phyloP scores from a whole-genome alignment of 2,329 filamentous ascomycete species.

The Talaromyces sp. region DNA sequence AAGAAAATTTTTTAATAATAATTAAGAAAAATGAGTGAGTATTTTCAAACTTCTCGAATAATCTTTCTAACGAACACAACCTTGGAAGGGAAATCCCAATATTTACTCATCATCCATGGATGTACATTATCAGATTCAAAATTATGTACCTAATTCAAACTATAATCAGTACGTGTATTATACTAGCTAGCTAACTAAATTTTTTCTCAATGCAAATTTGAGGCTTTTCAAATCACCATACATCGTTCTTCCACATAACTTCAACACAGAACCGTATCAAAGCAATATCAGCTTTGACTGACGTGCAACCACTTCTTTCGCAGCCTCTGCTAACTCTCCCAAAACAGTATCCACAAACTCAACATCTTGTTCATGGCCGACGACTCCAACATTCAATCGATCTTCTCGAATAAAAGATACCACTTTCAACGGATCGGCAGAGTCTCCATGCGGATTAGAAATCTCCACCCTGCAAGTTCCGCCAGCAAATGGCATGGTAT shows the following conservation, averaged over 20 bases:
- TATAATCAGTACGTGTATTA: too few relatives aligned
- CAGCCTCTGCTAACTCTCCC: slow-evolving; percentile 42
- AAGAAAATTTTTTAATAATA: too few relatives aligned
- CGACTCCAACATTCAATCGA: slow-evolving; percentile 59
- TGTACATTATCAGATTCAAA: too few relatives aligned
- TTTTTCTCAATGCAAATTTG: neutral
- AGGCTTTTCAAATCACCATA: neutral
- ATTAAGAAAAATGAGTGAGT: too few relatives aligned
- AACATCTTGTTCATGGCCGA: slow-evolving; percentile 50
- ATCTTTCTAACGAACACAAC: too few relatives aligned
- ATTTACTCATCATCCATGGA: too few relatives aligned
- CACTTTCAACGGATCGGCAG: slow-evolving; percentile 31
- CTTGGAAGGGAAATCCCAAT: too few relatives aligned
- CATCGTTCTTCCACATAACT: neutral
- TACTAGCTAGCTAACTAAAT: too few relatives aligned
- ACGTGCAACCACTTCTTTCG: neutral
- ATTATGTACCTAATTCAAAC: too few relatives aligned
- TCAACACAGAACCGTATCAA: neutral
- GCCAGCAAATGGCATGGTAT: slow-evolving; percentile 42
- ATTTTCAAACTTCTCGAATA: too few relatives aligned
- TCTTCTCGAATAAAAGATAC: slow-evolving; percentile 52
- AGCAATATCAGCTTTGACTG: neutral
- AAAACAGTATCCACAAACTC: slow-evolving; percentile 52
- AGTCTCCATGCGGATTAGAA: slow-evolving; percentile 56
- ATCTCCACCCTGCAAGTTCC: slow-evolving; percentile 52